Conservation (phyloP, 352 stramenopile genomes). For the Phytophthora palmivora region DNA sequence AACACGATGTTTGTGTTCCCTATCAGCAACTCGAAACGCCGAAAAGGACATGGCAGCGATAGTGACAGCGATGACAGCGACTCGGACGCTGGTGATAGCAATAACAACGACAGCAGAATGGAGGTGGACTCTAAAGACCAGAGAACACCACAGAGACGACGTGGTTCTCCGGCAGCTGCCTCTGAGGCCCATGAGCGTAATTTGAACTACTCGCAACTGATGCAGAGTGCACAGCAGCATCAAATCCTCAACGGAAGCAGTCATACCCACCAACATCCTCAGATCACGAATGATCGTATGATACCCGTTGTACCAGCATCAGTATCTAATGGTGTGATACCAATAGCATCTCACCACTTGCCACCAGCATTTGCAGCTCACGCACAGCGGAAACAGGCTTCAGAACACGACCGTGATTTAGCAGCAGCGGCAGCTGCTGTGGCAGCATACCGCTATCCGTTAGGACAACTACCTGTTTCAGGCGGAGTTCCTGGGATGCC, state of each 20-base stretch:
- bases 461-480: slow-evolving; percentile 35
- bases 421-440: slow-evolving; percentile 40
- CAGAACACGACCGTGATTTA: slow-evolving; percentile 37
- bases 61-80: slow-evolving; percentile 53
- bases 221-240: slow-evolving; percentile 38
- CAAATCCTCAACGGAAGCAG: slow-evolving; percentile 19
- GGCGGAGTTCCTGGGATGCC: slow-evolving; percentile 34
- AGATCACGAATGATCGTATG: slow-evolving; percentile 19
- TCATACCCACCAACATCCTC: slow-evolving; percentile 19
- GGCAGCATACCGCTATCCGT: slow-evolving; percentile 45
- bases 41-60: slow-evolving; percentile 38
- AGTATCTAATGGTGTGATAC: slow-evolving; percentile 16
- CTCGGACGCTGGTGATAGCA: slow-evolving; percentile 35
- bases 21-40: slow-evolving; percentile 65
- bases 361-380: slow-evolving; percentile 36
- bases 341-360: slow-evolving; percentile 36
- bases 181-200: slow-evolving; percentile 12
- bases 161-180: slow-evolving; percentile 10
- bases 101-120: slow-evolving; percentile 41
- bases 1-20: slow-evolving; percentile 87
- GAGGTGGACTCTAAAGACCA: slow-evolving; percentile 25
- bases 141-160: slow-evolving; percentile 19
- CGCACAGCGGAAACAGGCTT: slow-evolving; percentile 29
- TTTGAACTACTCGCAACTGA: slow-evolving; percentile 41
- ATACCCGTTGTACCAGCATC: slow-evolving; percentile 16